Base-by-base conservation (phyloP, 257 asterid species). In the Nicotiana obtusifolia region DNA sequence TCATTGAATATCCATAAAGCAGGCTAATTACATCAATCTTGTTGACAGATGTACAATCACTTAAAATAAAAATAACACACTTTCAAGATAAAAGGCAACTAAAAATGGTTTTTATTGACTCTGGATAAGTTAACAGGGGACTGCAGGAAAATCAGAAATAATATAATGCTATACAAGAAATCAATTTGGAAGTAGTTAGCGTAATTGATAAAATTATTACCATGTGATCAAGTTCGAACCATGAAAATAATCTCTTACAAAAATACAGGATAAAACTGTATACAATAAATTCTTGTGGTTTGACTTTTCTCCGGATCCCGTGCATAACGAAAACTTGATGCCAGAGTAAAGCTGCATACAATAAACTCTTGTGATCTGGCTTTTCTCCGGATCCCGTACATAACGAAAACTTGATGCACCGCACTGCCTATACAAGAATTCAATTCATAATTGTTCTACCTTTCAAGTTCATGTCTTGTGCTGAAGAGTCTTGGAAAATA, bases 311-410 rank as follows among this genome's bases (percentile, higher is more conserved):
- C n/a, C n/a, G n/a, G n/a, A n/a, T n/a, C n/a, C n/a, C n/a, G n/a
- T n/a, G n/a, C n/a, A n/a, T n/a, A n/a, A n/a, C n/a, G n/a, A n/a
- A n/a, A n/a, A n/a, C n/a, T n/a, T n/a, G n/a, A n/a, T n/a, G n/a
- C n/a, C n/a, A n/a, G 7, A 1, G 41, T 35, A 35, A 35, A 1
- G 0, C 2, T 35, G 44, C 8, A 37, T 7, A 0, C 10, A 37
- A 37, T 37, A 37, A 7, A 37, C 0, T 0, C 0, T 37, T 37
- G 44, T 37, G 0, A 2, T 37, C 10, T 10, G 10, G 2, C 10
- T 8, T 1, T 37, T 37, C 0, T 1, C 2, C 10, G 0, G 0
- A 37, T 2, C 10, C 9, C 1, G 10, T 2, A 0, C 10, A 37
- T 6, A 37, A 37, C 44, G 10, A 1, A 1, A 37, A 1, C 10